Evolutionary conservation across 2,329 filamentous ascomycete species (phyloP), one percentile per base, ranked within the genome.

Genomic region (Curvularia hawaiiensis): DNA sequence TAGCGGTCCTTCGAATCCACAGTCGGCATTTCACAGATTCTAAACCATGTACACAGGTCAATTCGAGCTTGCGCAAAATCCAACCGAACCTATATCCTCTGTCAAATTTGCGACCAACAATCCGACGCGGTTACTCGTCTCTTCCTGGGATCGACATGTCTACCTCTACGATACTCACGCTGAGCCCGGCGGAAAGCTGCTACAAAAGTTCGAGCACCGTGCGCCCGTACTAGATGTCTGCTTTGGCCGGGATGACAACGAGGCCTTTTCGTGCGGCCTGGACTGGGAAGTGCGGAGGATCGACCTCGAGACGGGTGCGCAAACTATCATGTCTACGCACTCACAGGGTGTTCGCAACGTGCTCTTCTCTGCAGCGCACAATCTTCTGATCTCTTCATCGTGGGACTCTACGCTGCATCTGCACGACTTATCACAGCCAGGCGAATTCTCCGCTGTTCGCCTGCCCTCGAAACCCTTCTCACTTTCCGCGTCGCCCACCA

Each of bases 331-430:
- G 47, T 91, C 90, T 79, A 88, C 87, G 58, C 95, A 99, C 79
- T 79, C 84, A 44, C 87, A 88, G 6, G 89, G 91, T 52, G 95
- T 93, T 54, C 91, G 92, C 72, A 89, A 87, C 63, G 87, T 99
- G 53, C 89, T 91, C 60, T 98, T 92, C 80, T 92, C 88, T 77
- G 82, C 83, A 60, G 82, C 90, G 61, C 87, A 93, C 74, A 86
- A 85, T 48, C 82, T 97, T 61, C 84, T 99, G 56, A 83, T 98
- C 64, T 97, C 92, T 54, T 90, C 91, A 51, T 96, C 93, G 6
- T 99, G 95, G 95, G 94, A 99, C 77, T 88, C 85, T 60, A 97
- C 91, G 7, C 83, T 99, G 44, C 92, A 97, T 75, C 83, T 97
- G 56, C 91, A 97, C 80, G 84, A 89, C 70, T 81, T 88, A 47